Evolutionary conservation across 768 basidiomycete species (phyloP).

Genomic region (Kwoniella sp.): DNA sequence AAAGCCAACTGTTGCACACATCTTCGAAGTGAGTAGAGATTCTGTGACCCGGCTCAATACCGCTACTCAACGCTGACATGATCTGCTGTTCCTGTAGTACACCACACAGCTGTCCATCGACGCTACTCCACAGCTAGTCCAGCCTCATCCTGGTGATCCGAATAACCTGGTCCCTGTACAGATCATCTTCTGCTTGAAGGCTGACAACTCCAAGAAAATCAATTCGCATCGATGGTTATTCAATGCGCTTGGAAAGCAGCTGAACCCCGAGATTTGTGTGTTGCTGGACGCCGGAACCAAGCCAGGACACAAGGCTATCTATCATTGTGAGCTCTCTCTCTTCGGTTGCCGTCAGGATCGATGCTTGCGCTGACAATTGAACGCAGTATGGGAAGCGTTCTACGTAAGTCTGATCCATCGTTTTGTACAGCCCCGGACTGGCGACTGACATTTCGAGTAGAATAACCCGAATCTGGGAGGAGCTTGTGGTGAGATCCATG

Average conservation of each 20-base stretch:
- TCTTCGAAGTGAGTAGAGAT: conserved; percentile 29
- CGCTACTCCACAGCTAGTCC: conserved; percentile 81
- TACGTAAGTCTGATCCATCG: conserved; percentile 35
- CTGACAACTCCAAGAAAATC: conserved; percentile 59
- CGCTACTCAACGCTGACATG: conserved; percentile 46
- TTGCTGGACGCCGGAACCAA: conserved; percentile 54
- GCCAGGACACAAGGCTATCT: conserved; percentile 48
- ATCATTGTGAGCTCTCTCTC: conserved; percentile 57
- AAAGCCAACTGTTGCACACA: conserved; percentile 75
- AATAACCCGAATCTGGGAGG: conserved; percentile 51
- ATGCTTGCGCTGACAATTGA: neutral
- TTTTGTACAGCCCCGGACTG: neutral
- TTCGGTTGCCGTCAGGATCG: neutral
- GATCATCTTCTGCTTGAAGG: conserved; percentile 78
- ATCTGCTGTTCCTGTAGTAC: conserved; percentile 63
- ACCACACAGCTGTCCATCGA: conserved; percentile 96
- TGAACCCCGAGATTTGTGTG: conserved; percentile 53
- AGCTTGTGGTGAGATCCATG: conserved; percentile 51
- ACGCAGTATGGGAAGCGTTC: conserved; percentile 57
- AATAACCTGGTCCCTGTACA: conserved; percentile 68
- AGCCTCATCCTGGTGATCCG: conserved; percentile 83
- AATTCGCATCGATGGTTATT: conserved; percentile 54
- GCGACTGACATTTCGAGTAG: conserved; percentile 6
- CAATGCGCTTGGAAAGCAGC: conserved; percentile 51
- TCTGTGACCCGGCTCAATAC: neutral